Base-by-base conservation (phyloP, 331 rosid genomes). In the Acacia pycnantha region DNA sequence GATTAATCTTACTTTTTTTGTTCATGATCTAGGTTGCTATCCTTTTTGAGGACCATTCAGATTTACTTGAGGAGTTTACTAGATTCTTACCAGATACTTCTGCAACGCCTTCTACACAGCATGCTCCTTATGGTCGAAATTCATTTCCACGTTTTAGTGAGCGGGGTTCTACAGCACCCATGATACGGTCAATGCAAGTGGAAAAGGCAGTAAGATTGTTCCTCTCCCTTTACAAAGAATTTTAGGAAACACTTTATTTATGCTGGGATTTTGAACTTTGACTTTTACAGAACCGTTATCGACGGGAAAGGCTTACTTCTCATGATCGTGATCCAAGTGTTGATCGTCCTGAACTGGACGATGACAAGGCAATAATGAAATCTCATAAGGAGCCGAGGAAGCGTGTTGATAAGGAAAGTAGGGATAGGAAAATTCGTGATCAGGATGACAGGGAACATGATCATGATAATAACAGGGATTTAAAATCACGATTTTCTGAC, bases 31-130 rank as follows among this genome's bases (percentile, higher is more conserved):
- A 96, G 99, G 98, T 94, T 84, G 90, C 99, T 37, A 27, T 77
- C 80, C 92, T 94, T 70, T 93, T 96, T 72, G 88, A 88, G 79
- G 91, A 91, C 53, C 98, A 96, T 75, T 87, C 84, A 13, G 99
- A 94, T 82, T 88, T 96, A 82, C 97, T 96, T 13, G 92, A 88
- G 8, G 98, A 96, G 87, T 96, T 96, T 86, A 91, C 93, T 56
- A 94, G 95, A 87, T 96, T 96, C 89, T 83, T 96, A 48, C 99
- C 98, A 16, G 95, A 96, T 85, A 77, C 90, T 11, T 93, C 97
- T 79, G 93, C 92, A 81, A 81, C 98, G 73, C 86, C 92, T 80
- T 86, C 97, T 37, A 74, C 91, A 47, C 98, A 90, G 76, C 90
- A 86, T 54, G 81, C 86, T 70, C 86, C 90, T 62, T 90, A 64